phyloP scores from a whole-genome alignment of 179 eudicot species.

The Sideroxylon spinosum region DNA sequence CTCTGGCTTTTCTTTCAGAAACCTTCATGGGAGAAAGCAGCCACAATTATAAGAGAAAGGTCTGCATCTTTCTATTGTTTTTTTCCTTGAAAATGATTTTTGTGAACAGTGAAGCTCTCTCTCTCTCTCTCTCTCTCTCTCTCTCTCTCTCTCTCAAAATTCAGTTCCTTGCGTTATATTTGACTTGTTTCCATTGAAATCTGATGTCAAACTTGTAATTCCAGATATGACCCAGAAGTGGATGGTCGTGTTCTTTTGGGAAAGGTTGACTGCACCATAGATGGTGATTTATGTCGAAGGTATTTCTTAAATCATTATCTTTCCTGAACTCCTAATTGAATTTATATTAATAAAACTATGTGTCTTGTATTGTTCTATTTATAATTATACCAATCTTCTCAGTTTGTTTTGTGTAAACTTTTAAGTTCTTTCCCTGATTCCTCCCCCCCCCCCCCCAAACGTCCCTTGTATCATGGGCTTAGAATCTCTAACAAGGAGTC shows the following conservation, averaged over 20 bases:
- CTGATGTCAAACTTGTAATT: conserved; percentile 16
- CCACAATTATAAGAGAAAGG: conserved; percentile 80
- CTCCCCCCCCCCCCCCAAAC: too few relatives aligned
- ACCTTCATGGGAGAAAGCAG: conserved; percentile 99
- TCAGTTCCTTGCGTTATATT: neutral
- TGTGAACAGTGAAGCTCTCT: neutral
- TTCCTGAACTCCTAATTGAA: neutral
- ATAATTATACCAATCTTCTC: neutral
- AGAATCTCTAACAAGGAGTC: too few relatives aligned
- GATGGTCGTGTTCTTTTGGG: conserved; percentile 85
- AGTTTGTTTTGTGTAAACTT: neutral
- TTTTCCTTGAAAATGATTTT: neutral
- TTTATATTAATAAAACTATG: neutral
- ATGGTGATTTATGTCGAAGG: conserved; percentile 79
- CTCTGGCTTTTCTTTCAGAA: conserved; percentile 45
- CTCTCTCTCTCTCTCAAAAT: neutral
- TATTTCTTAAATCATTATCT: conserved; percentile 24
- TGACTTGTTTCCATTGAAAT: neutral
- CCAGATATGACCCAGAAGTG: conserved; percentile 70
- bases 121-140: neutral
- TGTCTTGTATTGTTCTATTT: neutral
- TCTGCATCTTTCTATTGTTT: conserved; percentile 18
- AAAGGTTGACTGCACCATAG: conserved; percentile 85
- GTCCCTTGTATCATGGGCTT: too few relatives aligned
- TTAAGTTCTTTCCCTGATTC: neutral